Evolutionary conservation across 176 grass and related monocot genomes (phyloP).

Genomic region (Poa annua): DNA sequence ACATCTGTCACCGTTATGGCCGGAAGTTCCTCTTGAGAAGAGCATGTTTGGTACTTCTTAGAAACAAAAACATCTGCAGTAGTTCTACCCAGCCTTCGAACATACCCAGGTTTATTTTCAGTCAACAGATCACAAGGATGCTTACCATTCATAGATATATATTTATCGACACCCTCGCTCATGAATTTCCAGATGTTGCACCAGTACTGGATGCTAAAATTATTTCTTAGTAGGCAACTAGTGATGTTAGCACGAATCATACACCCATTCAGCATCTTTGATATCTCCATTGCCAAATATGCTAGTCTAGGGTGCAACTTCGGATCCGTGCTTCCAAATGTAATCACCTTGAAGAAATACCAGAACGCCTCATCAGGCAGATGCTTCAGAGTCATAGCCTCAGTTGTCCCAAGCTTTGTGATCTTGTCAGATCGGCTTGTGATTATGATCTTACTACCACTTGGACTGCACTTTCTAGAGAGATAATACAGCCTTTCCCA

Average conservation of each 20-base stretch:
- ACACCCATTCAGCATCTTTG: neutral
- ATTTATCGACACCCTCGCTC: neutral
- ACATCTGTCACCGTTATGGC: neutral
- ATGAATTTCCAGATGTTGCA: neutral
- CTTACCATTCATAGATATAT: neutral
- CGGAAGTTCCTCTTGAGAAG: neutral
- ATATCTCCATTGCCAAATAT: neutral
- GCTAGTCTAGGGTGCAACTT: neutral
- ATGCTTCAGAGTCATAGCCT: neutral
- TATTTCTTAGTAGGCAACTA: neutral
- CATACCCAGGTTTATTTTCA: neutral
- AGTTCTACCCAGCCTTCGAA: neutral
- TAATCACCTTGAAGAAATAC: neutral
- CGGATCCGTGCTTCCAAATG: neutral
- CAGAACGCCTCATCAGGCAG: neutral
- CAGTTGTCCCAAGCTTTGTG: neutral
- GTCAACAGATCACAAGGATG: neutral
- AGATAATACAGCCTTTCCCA: no score
- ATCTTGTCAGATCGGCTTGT: neutral
- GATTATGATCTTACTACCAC: neutral
- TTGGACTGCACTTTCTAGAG: no score
- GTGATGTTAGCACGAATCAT: no score
- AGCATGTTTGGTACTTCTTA: neutral
- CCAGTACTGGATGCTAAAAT: constrained; percentile 23
- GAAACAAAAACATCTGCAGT: neutral